Evolutionary conservation across 1,139 yeast species (phyloP).

Genomic region (Geotrichum fermentans): DNA sequence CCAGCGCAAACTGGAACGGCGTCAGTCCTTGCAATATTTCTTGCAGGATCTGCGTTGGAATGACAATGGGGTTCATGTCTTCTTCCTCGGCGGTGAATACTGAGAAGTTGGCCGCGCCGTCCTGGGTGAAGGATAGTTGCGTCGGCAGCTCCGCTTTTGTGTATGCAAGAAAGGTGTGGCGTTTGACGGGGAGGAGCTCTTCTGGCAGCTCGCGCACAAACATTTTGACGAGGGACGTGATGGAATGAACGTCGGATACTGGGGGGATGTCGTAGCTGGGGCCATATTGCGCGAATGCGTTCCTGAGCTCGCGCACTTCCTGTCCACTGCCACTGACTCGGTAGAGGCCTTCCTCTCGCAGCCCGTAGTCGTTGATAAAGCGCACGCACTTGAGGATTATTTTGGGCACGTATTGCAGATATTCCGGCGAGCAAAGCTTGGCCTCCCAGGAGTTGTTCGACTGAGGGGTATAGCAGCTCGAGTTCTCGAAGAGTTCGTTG

Average conservation of each 20-base stretch:
- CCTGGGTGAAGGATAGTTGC: background rate
- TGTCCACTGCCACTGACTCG: slow-evolving; percentile 75
- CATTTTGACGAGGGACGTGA: slow-evolving; percentile 74
- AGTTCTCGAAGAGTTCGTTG: slow-evolving; percentile 9
- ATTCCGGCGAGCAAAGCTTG: slow-evolving; percentile 20
- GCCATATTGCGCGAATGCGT: slow-evolving; percentile 55
- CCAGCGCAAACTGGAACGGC: slow-evolving; percentile 29
- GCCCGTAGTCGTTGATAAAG: slow-evolving; percentile 40
- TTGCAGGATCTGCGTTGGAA: slow-evolving; percentile 27
- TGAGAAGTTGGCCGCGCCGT: slow-evolving; percentile 10
- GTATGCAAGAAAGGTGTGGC: slow-evolving; percentile 23
- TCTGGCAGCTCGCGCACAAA: slow-evolving; percentile 78
- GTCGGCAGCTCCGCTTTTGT: slow-evolving; percentile 7
- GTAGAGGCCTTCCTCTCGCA: slow-evolving; percentile 77
- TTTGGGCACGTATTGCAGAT: slow-evolving; percentile 27
- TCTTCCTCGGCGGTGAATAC: slow-evolving; percentile 20
- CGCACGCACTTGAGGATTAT: slow-evolving; percentile 27
- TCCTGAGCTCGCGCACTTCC: slow-evolving; percentile 56
- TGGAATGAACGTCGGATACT: slow-evolving; percentile 72
- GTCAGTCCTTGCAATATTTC: slow-evolving; percentile 27
- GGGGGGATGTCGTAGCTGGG: slow-evolving; percentile 61
- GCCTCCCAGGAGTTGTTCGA: slow-evolving; percentile 16
- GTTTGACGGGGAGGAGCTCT: slow-evolving; percentile 43
- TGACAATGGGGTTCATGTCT: slow-evolving; percentile 21
- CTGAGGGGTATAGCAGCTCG: slow-evolving; percentile 4